Evolutionary conservation across 768 basidiomycete genomes (phyloP), one percentile per base, ranked within the genome.

Genomic region (Lactarius trivialis): DNA sequence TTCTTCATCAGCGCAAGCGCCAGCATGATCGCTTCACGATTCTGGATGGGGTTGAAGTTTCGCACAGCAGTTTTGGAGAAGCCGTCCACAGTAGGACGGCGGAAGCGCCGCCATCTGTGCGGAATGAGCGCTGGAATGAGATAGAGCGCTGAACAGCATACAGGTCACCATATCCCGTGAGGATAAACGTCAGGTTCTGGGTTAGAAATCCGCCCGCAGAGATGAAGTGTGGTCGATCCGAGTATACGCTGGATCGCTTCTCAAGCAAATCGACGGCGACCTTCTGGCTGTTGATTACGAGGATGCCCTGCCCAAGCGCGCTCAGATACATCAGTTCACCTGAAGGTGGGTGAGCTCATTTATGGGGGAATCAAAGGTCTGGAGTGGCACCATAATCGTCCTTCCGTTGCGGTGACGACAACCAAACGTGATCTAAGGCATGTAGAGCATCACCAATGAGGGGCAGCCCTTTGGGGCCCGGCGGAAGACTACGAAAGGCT

Each of bases 1-100:
- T 67, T 77, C 73, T 36, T 60, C 55, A 72, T 70, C 49, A 73
- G 69, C 11, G 24, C 30, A 28, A 43, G 41, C 8, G 41, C n/a
- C n/a, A 43, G n/a, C 1, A 43, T 9, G 19, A 43, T 43, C 8
- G 41, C 41, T n/a, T 43, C 41, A 3, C 41, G 41, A 43, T n/a
- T 43, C 41, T 43, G 41, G 41, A 43, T 43, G 7, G 41, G 41
- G 2, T n/a, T 7, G 8, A 43, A 43, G 19, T n/a, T 2, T 5
- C n/a, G 19, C 9, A 30, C 49, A 5, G 49, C 26, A 0, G 24
- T 28, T 30, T 50, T 50, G 24, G 26, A 15, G 49, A 50, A 28
- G 26, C 11, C 30, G 2, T 50, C 49, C 12, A 26, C 26, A 14
- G 49, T 19, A 15, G 49, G 26, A 14, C 49, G 24, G 28, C 49